Evolutionary conservation across 441 rosid species (phyloP), one percentile per base, ranked within the genome.

Genomic region (Adansonia rubrostipa): DNA sequence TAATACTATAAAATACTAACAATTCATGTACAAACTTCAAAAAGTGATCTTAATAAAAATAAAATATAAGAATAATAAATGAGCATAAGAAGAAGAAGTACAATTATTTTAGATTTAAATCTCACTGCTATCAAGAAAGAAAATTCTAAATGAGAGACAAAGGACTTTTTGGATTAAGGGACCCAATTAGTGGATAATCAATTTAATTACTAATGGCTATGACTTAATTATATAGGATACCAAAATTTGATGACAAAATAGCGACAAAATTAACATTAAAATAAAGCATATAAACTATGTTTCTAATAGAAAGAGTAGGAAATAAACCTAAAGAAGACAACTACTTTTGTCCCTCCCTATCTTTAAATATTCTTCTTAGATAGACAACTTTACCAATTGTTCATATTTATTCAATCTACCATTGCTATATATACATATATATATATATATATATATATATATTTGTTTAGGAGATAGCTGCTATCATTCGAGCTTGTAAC

Each of bases 401-500:
- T 10, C 6, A 36, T 63, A 71, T 71, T 66, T 36, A 19, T 36
- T 33, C 51, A 5, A 13, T 58, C 4, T n/a, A 57, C 50, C 22
- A 51, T 62, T 28, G 5, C 33, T 62, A 3, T 4, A n/a, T n/a
- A n/a, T n/a, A n/a, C n/a, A 9, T 3, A 7, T 61, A 3, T 61
- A 44, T 54, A 24, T 24, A 24, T 24, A 24, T 24, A 24, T 1
- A 24, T 24, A 24, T 24, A 24, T 24, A 24, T 24, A 24, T 24
- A 24, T 24, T 24, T 44, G 24, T 47, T 42, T 15, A 15, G 11
- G 15, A 50, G 73, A 48, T 74, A 36, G 78, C 63, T 19, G 78
- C 70, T 19, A 14, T 48, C 63, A 24, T 28, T 74, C 71, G 40
- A 67, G 75, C 82, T 76, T 73, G 58, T 63, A 47, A 11, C 7